Evolutionary conservation across 129 eudicot species (phyloP), one percentile per base, ranked within the genome.

Genomic region (Glebionis coronaria): DNA sequence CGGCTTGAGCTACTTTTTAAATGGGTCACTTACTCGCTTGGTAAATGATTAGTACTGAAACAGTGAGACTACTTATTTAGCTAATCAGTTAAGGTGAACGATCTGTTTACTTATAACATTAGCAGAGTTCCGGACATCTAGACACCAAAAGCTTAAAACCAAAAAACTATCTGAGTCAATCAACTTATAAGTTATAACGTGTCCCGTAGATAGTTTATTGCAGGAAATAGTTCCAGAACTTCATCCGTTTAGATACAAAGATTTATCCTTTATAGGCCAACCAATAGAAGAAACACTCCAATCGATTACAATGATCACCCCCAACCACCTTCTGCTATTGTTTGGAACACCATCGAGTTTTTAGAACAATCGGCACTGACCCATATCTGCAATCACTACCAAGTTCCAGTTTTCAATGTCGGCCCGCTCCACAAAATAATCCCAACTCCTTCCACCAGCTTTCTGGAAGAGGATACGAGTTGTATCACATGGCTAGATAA

Each of bases 401-500:
- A 69, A 47, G 56, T 82, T n/a, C 87, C 82, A 11, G 25, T 44
- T 55, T 85, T 82, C 54, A 35, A 76, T 0, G 56, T 79, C 9
- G 91, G 84, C 25, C 91, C 87, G 10, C 10, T 85, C 12, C 81
- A 76, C 74, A 81, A 69, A 70, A 54, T 69, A 54, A 58, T 70
- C 20, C 67, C 76, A 31, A 3, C 59, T 6, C 13, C 59, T 9
- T 60, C 67, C 4, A 81, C 73, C 14, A 76, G 81, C 81, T 66
- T 76, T 49, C 44, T 77, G 9, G 42, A 56, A 52, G 87, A 74
- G 29, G 85, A 82, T 58, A 63, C 47, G 1, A 51, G 46, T 10
- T 76, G 87, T 68, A 58, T 79, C 2, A 31, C 65, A 20, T 85
- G 91, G 87, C 91, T 85, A 14, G 73, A 85, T 14, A 76, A 73